Percentiles rank a stretch among this genome's conserved stretches.
These are phyloP conservation scores for Alternaria solani DNA, from an alignment of 2,329 filamentous ascomycete species.

Conservation along the genomic window DNA sequence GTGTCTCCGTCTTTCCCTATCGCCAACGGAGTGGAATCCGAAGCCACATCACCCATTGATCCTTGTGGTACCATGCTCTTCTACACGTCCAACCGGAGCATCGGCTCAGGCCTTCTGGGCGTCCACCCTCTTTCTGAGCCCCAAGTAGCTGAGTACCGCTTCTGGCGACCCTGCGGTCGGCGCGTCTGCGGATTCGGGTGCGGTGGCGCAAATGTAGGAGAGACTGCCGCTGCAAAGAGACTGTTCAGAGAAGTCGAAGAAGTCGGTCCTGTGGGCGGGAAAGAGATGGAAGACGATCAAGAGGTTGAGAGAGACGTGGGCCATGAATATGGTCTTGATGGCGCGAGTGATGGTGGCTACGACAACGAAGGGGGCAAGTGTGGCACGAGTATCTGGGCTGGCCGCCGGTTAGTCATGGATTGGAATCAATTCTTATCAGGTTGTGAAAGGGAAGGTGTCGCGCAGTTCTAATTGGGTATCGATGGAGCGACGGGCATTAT, in stretches of 20 bases:
- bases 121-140: conserved; percentile 40
- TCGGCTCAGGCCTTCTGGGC: conserved; percentile 40
- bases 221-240: conserved; percentile 40
- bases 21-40: conserved; percentile 40
- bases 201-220: conserved; percentile 35
- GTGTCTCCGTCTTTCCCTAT: conserved; percentile 30
- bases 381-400: conserved; percentile 21
- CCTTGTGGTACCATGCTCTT: conserved; percentile 39
- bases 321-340: conserved; percentile 9
- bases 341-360: background rate
- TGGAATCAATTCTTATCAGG: conserved; percentile 23
- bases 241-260: conserved; percentile 39
- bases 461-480: conserved; percentile 16
- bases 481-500: background rate
- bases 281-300: background rate
- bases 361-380: background rate
- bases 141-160: conserved; percentile 48
- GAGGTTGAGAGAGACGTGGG: background rate
- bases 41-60: conserved; percentile 34
- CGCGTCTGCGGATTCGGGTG: conserved; percentile 45
- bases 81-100: conserved; percentile 42
- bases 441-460: conserved; percentile 34
- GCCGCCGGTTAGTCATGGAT: conserved; percentile 19
- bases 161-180: conserved; percentile 47
- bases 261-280: conserved; percentile 9